Base-by-base conservation (phyloP, 768 basidiomycete genomes). In the Flagelloscypha sp. region DNA sequence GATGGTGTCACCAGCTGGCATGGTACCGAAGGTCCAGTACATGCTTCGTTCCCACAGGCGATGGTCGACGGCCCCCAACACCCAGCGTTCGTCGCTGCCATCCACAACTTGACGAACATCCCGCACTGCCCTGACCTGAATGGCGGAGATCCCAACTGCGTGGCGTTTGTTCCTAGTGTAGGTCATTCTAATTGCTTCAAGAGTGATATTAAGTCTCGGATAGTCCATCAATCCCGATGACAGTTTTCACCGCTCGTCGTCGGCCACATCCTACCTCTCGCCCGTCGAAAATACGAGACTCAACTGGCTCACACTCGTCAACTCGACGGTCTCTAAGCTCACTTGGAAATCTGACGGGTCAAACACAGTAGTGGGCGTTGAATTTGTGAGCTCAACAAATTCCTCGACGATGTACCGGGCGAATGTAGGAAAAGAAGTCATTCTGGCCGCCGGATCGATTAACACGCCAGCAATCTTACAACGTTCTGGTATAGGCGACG, bases 1-100 rank as follows among this genome's bases (percentile, higher is more conserved):
- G 63, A 70, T 36, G 68, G 49, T 6, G 58, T 70, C 37, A 50
- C 56, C 1, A 55, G 56, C 5, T 75, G 70, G 43, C 74, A 78
- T 45, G 74, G 74, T 5, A 63, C 57, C 15, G 36, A 53, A 1
- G 76, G 76, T 0, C 74, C 74, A 2, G 64, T 78, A 1, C 70
- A 73, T 41, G 70, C 72, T 18, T 68, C 70, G 1, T 69, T 62
- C 45, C 71, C 66, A 11, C 66, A 64, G 47, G 50, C 44, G 5
- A 76, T 76, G 68, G 75, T 71, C 42, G 71, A 72, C 10, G 74
- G 72, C 2, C 70, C 72, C 3, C 68, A 74, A 30, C 72, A 76
- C 40, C 38, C 52, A 2, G 59, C 49, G n/a, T 77, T 76, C 47
- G 51, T 70, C 28, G 38, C 62, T 35, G 66, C 72, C 3, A 64